Evolutionary conservation across 495 filamentous ascomycete species (phyloP).

Genomic region (Choiromyces venosus): DNA sequence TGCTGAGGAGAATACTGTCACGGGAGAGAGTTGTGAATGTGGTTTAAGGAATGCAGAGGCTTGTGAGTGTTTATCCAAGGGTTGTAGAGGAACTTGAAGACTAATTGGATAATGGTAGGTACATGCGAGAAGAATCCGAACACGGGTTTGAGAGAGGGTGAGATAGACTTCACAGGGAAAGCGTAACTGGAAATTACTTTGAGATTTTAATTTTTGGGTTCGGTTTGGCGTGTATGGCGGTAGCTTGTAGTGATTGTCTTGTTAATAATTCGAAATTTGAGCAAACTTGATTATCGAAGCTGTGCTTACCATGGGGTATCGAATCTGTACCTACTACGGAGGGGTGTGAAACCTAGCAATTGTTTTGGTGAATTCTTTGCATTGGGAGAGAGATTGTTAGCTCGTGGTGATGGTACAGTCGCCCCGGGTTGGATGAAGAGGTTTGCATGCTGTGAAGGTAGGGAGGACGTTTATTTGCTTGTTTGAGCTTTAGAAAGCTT

Average conservation of each 20-base stretch:
- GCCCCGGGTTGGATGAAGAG: neutral
- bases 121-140: constrained; percentile 38
- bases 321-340: too few species aligned
- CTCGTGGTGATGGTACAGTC: neutral
- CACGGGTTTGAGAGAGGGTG: constrained; percentile 28
- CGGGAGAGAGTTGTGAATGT: constrained; percentile 64
- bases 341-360: too few species aligned
- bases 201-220: neutral
- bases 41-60: constrained; percentile 65
- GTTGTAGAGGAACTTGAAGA: neutral
- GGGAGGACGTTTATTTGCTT: neutral
- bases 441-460: neutral
- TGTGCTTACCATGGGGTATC: too few species aligned
- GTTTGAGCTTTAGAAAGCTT: neutral
- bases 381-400: neutral
- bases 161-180: constrained; percentile 33
- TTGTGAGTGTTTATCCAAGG: constrained; percentile 41
- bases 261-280: neutral
- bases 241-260: neutral
- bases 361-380: too few species aligned
- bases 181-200: constrained; percentile 17
- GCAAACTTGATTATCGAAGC: too few species aligned
- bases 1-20: constrained; percentile 61
- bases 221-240: neutral
- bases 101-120: constrained; percentile 30